Evolutionary conservation across 805 yeast genomes (phyloP), one percentile per base, ranked within the genome.

Genomic region (Sungouiella thailandica): DNA sequence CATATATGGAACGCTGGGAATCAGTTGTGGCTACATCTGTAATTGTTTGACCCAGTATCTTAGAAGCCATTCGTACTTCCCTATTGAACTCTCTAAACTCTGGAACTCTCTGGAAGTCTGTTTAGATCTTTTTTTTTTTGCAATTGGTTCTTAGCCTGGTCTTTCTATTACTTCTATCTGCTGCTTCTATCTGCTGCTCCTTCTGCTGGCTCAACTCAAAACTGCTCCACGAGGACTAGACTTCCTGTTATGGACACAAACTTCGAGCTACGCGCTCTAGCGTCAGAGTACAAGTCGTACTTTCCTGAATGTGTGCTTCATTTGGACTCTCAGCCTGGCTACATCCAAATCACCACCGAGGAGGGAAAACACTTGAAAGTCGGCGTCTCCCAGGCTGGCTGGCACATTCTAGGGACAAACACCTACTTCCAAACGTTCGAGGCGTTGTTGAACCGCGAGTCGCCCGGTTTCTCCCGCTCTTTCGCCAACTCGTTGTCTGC

Each of bases 11-110:
- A 34, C 47, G 49, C 40, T 44, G 44, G 50, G 50, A 46, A 46
- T 46, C 50, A 46, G 50, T 44, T 44, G 50, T 26, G 46, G 50
- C 49, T 42, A 46, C 47, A 46, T 34, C 32, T 31, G 25, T 28
- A 28, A 28, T 14, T 16, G 17, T 5, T 8, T 5, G 12, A 30
- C 15, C 20, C 4, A 11, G 12, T 19, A 12, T n/a, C n/a, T n/a
- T n/a, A n/a, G n/a, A n/a, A n/a, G n/a, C n/a, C n/a, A n/a, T n/a
- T n/a, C n/a, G n/a, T n/a, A n/a, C n/a, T n/a, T n/a, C n/a, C n/a
- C n/a, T n/a, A n/a, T n/a, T n/a, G n/a, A n/a, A n/a, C n/a, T n/a
- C n/a, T n/a, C n/a, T n/a, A n/a, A n/a, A n/a, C n/a, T n/a, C n/a
- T n/a, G n/a, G n/a, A n/a, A n/a, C n/a, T n/a, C n/a, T n/a, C n/a